A percentile compares a stretch with the other conserved stretches of the same genome.
Conservation (phyloP, 441 rosid genomes). For the Melastoma candidum region DNA sequence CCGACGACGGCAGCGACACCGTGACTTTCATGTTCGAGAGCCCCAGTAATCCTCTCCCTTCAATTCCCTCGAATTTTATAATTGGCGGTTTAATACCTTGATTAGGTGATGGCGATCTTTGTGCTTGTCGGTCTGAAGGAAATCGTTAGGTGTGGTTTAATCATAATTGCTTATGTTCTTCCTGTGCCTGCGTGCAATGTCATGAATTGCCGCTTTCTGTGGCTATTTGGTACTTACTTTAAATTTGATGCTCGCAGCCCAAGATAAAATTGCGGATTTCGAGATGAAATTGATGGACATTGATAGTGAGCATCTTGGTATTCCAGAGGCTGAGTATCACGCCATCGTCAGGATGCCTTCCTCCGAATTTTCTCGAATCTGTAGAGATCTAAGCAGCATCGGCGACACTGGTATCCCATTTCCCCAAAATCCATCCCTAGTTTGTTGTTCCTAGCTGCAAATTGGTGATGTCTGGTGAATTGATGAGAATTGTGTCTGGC, state of each 20-base stretch:
- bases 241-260: conserved; percentile 34
- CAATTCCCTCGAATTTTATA: too few relatives aligned
- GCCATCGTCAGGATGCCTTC: conserved; percentile 94
- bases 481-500: not conserved
- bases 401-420: conserved; percentile 73
- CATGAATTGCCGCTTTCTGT: too few relatives aligned
- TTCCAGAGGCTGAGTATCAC: conserved; percentile 94
- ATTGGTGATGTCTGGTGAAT: too few relatives aligned
- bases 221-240: too few relatives aligned
- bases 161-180: too few relatives aligned
- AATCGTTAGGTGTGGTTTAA: too few relatives aligned
- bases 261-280: conserved; percentile 87
- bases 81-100: too few relatives aligned
- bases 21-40: conserved; percentile 13
- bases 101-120: too few relatives aligned
- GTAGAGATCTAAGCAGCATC: conserved; percentile 81
- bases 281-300: conserved; percentile 99
- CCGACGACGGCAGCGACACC: conserved; percentile 2
- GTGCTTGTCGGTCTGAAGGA: too few relatives aligned
- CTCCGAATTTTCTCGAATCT: conserved; percentile 73
- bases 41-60: conserved; percentile 1
- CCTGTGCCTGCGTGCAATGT: too few relatives aligned
- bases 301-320: conserved; percentile 94
- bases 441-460: too few relatives aligned
- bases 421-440: too few relatives aligned